These are phyloP conservation scores for Russula earlei DNA, from an alignment of 768 basidiomycete species.

Conservation along the genomic window DNA sequence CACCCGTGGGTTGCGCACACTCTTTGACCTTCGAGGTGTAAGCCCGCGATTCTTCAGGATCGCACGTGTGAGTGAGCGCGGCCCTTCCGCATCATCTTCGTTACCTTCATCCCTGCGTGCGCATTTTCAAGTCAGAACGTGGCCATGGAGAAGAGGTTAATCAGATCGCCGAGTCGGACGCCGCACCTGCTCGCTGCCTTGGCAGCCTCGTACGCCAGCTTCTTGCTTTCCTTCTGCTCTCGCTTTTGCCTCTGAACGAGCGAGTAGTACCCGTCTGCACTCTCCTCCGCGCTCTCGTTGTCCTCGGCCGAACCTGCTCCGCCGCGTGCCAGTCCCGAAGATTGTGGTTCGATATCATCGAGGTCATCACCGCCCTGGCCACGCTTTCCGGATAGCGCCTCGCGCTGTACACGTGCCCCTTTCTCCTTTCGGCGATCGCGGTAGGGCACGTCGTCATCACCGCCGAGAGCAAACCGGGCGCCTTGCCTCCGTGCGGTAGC, in stretches of 20 bases:
- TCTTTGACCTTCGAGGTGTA: slow-evolving; percentile 81
- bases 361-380: slow-evolving; percentile 59
- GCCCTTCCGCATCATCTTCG: slow-evolving; percentile 49
- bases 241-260: slow-evolving; percentile 69
- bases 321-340: slow-evolving; percentile 22
- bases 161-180: not conserved
- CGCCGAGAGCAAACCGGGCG: slow-evolving; percentile 66
- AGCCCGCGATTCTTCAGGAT: slow-evolving; percentile 93
- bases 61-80: slow-evolving; percentile 79
- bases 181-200: slow-evolving; percentile 50
- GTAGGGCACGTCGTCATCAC: slow-evolving; percentile 95
- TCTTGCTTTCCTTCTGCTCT: slow-evolving; percentile 69
- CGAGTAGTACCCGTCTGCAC: slow-evolving; percentile 78
- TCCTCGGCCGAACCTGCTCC: slow-evolving; percentile 31
- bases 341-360: slow-evolving; percentile 45
- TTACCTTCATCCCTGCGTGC: slow-evolving; percentile 26
- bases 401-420: slow-evolving; percentile 46
- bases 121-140: slow-evolving; percentile 2
- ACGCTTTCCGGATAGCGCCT: slow-evolving; percentile 37
- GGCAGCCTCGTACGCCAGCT: slow-evolving; percentile 66
- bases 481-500: slow-evolving; percentile 65
- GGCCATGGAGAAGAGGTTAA: not conserved
- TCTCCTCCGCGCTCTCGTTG: slow-evolving; percentile 33
- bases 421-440: slow-evolving; percentile 60
- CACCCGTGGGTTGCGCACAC: slow-evolving; percentile 91